phyloP scores from a whole-genome alignment of 352 stramenopile genomes.

The Pseudoperonospora humuli region DNA sequence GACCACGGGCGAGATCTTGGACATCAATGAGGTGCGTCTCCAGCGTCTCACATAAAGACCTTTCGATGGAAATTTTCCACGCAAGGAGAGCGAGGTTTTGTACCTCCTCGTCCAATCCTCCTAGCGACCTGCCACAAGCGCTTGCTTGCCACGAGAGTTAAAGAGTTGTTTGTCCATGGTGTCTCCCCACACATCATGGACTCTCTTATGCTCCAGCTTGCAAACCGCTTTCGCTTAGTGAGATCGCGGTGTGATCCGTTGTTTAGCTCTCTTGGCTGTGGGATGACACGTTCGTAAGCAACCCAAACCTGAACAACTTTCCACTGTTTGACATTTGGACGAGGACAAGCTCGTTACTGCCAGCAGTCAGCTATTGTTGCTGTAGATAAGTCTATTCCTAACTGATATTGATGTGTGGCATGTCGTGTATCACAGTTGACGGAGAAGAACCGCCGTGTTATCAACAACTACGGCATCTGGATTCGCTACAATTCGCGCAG shows the following conservation, averaged over 20 bases:
- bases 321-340: conserved; percentile 4
- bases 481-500: conserved; percentile 99
- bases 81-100: conserved; percentile 2
- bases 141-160: conserved; percentile 85
- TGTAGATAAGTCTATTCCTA: no score
- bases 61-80: conserved; percentile 6
- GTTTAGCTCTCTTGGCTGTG: conserved; percentile 47
- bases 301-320: conserved; percentile 17
- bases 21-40: conserved; percentile 94
- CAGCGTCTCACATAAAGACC: conserved; percentile 3
- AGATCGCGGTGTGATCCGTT: conserved; percentile 69
- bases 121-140: conserved; percentile 52
- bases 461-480: conserved; percentile 99
- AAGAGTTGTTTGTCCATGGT: conserved; percentile 11
- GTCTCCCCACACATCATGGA: conserved; percentile 13
- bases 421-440: conserved; percentile 60
- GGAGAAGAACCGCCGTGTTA: conserved; percentile 96
- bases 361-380: no score
- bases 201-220: conserved; percentile 72
- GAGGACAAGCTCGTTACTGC: background rate
- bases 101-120: conserved; percentile 24
- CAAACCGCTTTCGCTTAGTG: conserved; percentile 71
- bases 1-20: conserved; percentile 99
- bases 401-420: no score
- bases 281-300: conserved; percentile 19